Evolutionary conservation across 345 rosid genomes (phyloP).

Genomic region (Lumnitzera littorea): DNA sequence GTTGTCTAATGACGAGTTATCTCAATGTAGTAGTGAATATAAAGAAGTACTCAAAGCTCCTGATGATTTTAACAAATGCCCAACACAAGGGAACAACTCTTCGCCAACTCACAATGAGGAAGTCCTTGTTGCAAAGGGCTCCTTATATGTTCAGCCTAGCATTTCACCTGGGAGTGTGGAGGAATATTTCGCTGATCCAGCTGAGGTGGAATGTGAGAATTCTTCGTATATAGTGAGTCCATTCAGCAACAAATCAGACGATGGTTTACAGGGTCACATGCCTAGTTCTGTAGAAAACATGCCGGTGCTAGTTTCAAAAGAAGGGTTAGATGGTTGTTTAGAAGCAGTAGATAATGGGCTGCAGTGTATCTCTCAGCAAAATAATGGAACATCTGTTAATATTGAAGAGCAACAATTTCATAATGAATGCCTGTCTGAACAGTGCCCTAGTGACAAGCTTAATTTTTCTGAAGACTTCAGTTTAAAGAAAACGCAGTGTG

Average conservation of each 20-base stretch:
- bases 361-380: conserved; percentile 6
- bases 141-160: conserved; percentile 15
- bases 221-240: conserved; percentile 11
- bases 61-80: conserved; percentile 14
- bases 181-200: conserved; percentile 33
- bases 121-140: conserved; percentile 12
- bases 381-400: conserved; percentile 7
- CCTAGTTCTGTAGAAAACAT: conserved; percentile 3
- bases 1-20: conserved; percentile 10
- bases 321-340: not conserved
- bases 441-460: conserved; percentile 11
- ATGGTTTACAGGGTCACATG: conserved; percentile 8
- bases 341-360: conserved; percentile 8
- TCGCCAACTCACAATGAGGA: conserved; percentile 11
- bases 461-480: conserved; percentile 15
- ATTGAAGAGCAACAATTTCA: conserved; percentile 10
- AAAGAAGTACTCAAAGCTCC: conserved; percentile 4
- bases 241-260: conserved; percentile 12
- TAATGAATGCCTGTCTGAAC: conserved; percentile 11
- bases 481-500: conserved; percentile 16
- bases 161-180: conserved; percentile 31
- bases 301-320: conserved; percentile 9
- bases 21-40: conserved; percentile 9
- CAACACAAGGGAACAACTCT: not conserved
- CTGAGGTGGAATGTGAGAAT: conserved; percentile 24